phyloP scores from a whole-genome alignment of 2,329 filamentous ascomycete genomes.

The Beauveria asiatica region DNA sequence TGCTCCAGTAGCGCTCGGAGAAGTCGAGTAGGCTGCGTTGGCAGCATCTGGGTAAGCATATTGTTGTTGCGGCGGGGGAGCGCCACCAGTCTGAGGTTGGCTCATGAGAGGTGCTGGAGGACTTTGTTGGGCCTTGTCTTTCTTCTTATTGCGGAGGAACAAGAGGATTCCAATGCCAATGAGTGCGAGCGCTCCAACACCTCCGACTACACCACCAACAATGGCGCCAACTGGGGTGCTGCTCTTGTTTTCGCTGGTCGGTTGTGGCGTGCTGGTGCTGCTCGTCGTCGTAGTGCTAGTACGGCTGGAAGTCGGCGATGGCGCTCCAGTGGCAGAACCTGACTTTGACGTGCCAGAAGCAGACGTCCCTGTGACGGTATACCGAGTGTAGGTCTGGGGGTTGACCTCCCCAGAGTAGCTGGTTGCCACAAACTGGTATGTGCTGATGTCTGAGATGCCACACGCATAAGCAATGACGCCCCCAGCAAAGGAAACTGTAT shows the following conservation, averaged over 20 bases:
- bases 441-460: slow-evolving; percentile 24
- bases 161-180: slow-evolving; percentile 23
- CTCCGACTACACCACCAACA: slow-evolving; percentile 30
- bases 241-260: not conserved
- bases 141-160: slow-evolving; percentile 22
- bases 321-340: not conserved
- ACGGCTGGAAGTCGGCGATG: not conserved
- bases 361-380: slow-evolving; percentile 14
- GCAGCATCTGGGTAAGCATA: not conserved
- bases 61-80: slow-evolving; percentile 1
- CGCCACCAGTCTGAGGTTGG: slow-evolving; percentile 4
- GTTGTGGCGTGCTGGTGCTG: not conserved
- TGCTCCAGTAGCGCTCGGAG: not conserved
- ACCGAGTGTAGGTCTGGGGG: slow-evolving; percentile 21
- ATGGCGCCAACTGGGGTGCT: slow-evolving; percentile 27
- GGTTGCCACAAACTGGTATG: slow-evolving; percentile 29
- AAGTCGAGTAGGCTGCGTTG: not conserved
- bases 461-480: slow-evolving; percentile 39
- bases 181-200: slow-evolving; percentile 25
- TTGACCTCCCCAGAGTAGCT: slow-evolving; percentile 31
- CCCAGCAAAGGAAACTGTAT: slow-evolving; percentile 34
- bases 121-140: slow-evolving; percentile 10
- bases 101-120: slow-evolving; percentile 9
- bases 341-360: not conserved
- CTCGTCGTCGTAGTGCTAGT: slow-evolving; percentile 2